Percentiles rank a stretch among this genome's conserved stretches.
Conservation (phyloP, 441 rosid genomes). For the Breynia disticha region DNA sequence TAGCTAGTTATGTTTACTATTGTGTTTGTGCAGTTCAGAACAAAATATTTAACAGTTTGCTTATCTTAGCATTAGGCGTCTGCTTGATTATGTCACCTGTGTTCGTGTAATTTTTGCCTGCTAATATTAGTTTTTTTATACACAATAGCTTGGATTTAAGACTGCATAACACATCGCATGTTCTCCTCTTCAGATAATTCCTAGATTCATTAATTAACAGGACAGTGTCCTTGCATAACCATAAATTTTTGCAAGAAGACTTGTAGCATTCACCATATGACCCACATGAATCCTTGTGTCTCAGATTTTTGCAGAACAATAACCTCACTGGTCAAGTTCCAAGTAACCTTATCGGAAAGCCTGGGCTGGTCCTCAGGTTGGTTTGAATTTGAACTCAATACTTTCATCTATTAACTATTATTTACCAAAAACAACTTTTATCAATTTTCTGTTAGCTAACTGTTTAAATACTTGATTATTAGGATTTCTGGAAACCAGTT, state of each 20-base stretch:
- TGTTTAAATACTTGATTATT: slow-evolving; percentile 8
- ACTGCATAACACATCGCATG: too few species aligned
- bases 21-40: too few species aligned
- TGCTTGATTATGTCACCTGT: too few species aligned
- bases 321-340: slow-evolving; percentile 67
- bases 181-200: too few species aligned
- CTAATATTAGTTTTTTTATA: too few species aligned
- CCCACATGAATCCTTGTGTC: slow-evolving; percentile 15
- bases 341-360: slow-evolving; percentile 33
- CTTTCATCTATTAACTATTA: neutral
- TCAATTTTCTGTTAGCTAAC: slow-evolving; percentile 15
- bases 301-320: slow-evolving; percentile 77
- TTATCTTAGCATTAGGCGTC: too few species aligned
- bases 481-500: slow-evolving; percentile 61
- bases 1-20: too few species aligned
- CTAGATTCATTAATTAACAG: neutral
- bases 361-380: slow-evolving; percentile 52
- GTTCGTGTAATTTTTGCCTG: too few species aligned
- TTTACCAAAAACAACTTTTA: neutral
- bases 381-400: slow-evolving; percentile 5
- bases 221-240: neutral
- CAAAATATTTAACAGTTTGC: too few species aligned
- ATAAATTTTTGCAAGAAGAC: neutral
- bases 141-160: too few species aligned
- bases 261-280: slow-evolving; percentile 5